phyloP scores from a whole-genome alignment of 306 rosid genomes.

The Cicer judaicum region DNA sequence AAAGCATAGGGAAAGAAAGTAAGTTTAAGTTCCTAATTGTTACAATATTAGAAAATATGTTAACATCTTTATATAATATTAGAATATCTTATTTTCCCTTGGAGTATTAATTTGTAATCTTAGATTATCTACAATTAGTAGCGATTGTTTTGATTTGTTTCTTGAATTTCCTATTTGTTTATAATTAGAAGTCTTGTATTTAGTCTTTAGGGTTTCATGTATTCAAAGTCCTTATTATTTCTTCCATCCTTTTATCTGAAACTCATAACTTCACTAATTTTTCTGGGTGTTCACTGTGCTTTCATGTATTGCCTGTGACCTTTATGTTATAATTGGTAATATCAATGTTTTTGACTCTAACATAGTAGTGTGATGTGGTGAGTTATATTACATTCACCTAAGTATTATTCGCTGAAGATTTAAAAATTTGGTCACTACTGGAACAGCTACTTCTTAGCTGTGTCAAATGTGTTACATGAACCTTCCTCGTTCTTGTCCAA shows the following conservation, averaged over 20 bases:
- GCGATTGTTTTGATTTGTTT: too few species aligned
- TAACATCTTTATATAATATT: too few species aligned
- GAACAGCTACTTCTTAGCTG: background rate
- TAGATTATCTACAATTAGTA: too few species aligned
- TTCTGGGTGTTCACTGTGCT: background rate
- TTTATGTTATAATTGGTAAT: background rate
- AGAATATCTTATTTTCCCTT: too few species aligned
- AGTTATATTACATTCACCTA: background rate
- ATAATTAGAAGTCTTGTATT: too few species aligned
- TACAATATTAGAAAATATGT: too few species aligned
- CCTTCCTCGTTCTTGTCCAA: background rate
- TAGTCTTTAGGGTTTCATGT: too few species aligned
- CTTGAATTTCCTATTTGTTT: too few species aligned
- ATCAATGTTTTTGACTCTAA: background rate
- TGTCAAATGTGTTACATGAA: background rate
- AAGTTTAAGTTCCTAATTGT: slow-evolving; percentile 39
- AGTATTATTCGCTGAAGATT: slow-evolving; percentile 11
- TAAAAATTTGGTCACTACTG: background rate
- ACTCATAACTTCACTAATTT: background rate
- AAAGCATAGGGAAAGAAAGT: slow-evolving; percentile 85
- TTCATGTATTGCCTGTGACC: background rate
- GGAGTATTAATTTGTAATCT: too few species aligned
- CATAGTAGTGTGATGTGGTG: background rate
- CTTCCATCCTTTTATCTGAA: too few species aligned
- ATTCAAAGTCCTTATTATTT: too few species aligned